Conservation (phyloP, 2,329 filamentous ascomycete species). For the Didymella segeticola region DNA sequence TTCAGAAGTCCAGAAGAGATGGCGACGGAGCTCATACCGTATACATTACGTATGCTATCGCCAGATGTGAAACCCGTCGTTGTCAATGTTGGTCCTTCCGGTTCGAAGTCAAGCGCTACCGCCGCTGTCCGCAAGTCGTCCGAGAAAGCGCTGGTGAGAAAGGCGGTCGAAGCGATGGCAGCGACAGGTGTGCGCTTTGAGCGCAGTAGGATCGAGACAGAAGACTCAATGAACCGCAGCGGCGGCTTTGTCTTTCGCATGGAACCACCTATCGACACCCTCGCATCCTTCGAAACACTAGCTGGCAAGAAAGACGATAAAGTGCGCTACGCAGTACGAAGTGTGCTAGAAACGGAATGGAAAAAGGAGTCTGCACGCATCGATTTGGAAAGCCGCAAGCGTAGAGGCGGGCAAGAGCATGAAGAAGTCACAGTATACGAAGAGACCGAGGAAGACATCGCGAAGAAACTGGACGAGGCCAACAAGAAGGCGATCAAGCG, state of each 20-base stretch:
- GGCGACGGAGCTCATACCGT: conserved; percentile 83
- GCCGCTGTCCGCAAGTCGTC: conserved; percentile 88
- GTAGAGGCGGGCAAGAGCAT: conserved; percentile 50
- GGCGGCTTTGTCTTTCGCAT: conserved; percentile 87
- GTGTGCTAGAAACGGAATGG: conserved; percentile 91
- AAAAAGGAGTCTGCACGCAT: conserved; percentile 73
- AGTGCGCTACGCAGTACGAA: conserved; percentile 89
- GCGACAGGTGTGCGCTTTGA: conserved; percentile 83
- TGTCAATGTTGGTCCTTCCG: conserved; percentile 64
- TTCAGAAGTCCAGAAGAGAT: conserved; percentile 83
- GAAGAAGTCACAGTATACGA: conserved; percentile 23
- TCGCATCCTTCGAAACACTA: conserved; percentile 77
- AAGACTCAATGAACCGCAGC: conserved; percentile 55
- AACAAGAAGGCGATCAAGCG: conserved; percentile 62
- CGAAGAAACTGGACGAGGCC: conserved; percentile 31
- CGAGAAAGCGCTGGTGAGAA: conserved; percentile 80
- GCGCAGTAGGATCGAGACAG: conserved; percentile 77
- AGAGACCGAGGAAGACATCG: conserved; percentile 23
- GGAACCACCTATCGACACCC: conserved; percentile 87
- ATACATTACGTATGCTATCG: conserved; percentile 80
- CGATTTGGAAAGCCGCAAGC: conserved; percentile 69
- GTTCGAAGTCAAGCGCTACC: conserved; percentile 57
- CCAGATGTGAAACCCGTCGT: conserved; percentile 92
- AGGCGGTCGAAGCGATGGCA: conserved; percentile 82
- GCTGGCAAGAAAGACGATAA: conserved; percentile 67